A percentile compares a stretch with the other conserved stretches of the same genome.
These are phyloP conservation scores for Eucalyptus victrix DNA, from an alignment of 345 rosid genomes.

Conservation along the genomic window DNA sequence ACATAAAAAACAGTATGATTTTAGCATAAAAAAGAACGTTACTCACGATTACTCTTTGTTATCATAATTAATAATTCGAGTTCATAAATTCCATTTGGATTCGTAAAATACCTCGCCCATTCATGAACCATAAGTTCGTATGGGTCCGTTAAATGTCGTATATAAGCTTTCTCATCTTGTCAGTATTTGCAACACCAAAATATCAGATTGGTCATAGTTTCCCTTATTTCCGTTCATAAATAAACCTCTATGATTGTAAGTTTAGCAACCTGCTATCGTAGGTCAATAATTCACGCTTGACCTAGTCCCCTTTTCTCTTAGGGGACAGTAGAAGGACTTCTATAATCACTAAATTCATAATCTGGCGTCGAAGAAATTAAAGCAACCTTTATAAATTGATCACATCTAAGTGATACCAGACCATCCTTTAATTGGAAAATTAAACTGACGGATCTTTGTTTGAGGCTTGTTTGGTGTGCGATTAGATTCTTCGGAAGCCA, in stretches of 20 bases:
- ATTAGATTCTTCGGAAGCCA: not conserved
- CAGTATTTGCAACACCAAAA: not conserved
- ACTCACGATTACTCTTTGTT: conserved; percentile 30
- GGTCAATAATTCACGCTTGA: not conserved
- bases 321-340: not conserved
- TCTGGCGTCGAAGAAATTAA: not conserved
- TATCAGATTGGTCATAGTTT: not conserved
- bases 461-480: not conserved
- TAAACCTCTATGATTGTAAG: not conserved
- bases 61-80: not conserved
- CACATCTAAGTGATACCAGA: not conserved
- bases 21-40: not conserved
- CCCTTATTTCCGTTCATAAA: not conserved
- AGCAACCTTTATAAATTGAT: not conserved
- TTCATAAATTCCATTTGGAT: not conserved
- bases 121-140: not conserved
- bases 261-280: not conserved
- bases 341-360: not conserved
- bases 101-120: not conserved
- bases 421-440: not conserved
- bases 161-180: not conserved
- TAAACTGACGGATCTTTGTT: not conserved
- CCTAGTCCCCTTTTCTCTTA: not conserved
- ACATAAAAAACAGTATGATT: not conserved
- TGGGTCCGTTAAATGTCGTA: not conserved